A percentile compares a stretch with the other conserved stretches of the same genome.
Evolutionary conservation across 352 stramenopile genomes (phyloP).

Genomic region (Globisporangium cystogenes): DNA sequence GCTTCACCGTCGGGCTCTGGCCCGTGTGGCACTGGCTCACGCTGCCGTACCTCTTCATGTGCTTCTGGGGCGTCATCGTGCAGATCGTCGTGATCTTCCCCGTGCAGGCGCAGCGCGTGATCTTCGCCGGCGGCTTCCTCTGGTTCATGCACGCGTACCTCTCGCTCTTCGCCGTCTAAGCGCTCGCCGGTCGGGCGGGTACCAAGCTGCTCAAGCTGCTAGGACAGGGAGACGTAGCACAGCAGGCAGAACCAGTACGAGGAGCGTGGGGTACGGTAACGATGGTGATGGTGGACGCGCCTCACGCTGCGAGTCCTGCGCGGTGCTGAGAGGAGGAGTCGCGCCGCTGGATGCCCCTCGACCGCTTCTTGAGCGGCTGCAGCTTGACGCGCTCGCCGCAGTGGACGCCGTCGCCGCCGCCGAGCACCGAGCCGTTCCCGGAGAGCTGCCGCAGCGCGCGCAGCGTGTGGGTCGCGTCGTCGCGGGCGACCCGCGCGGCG

Average conservation of each 20-base stretch:
- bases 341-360: too few species aligned
- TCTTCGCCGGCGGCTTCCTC: constrained; percentile 52
- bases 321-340: background rate
- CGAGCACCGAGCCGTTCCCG: background rate
- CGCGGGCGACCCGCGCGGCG: constrained; percentile 5
- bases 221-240: background rate
- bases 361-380: constrained; percentile 17
- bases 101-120: constrained; percentile 45
- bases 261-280: background rate
- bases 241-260: background rate
- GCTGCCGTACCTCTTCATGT: constrained; percentile 76
- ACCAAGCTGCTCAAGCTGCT: too few species aligned
- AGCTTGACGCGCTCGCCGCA: constrained; percentile 14
- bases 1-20: constrained; percentile 70
- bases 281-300: background rate
- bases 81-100: constrained; percentile 63
- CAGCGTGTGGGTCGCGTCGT: constrained; percentile 12
- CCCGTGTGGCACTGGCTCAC: constrained; percentile 73
- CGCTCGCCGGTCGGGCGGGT: too few species aligned
- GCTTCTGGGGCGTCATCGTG: constrained; percentile 74
- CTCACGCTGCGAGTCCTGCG: background rate
- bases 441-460: constrained; percentile 3
- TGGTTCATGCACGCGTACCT: constrained; percentile 80
- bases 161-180: constrained; percentile 28
- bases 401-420: background rate